Base-by-base conservation (phyloP, 2,329 filamentous ascomycete genomes). In the Aspergillus hortae region DNA sequence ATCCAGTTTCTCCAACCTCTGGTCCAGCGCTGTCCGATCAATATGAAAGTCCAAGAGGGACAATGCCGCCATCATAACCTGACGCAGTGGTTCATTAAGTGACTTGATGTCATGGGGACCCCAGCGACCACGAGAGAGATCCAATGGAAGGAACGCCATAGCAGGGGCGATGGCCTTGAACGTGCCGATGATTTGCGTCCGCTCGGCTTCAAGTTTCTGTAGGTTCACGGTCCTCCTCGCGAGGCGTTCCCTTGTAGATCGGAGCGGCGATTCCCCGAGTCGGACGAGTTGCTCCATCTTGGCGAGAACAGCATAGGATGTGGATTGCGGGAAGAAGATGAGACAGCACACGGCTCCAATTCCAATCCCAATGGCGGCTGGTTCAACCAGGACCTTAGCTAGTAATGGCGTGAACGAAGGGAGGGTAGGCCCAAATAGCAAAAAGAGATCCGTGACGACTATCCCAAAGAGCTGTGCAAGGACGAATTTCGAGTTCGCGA, bases 281-380 rank as follows among this genome's bases (percentile, higher is more conserved):
- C 54, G 52, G 0, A 71, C 62, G 0, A 74, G 52, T 6, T 50
- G 58, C 53, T 65, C 62, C 55, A 62, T 64, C 32, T 56, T 61
- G n/a, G 51, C 61, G 0, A 80, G 62, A 1, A 75, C 72, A 3
- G 70, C 63, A 19, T 72, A 70, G 0, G 77, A 78, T 0, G 78
- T 76, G 0, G 78, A 80, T 44, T 74, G 71, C 0, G 78, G 78
- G 49, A 80, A 79, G 42, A 80, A 63, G 4, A 80, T 47, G 1
- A 80, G 47, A 9, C 69, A 73, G 44, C 72, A 76, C 4, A 63
- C 70, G 2, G 74, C 44, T 0, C 76, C 77, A 1, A 80, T 56
- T 0, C 71, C 78, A 5, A 75, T 66, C 0, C 74, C 77, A 23
- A 76, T 70, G 1, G 75, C 74, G 0, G 71, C 74, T 1, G 78